These are phyloP conservation scores for Aquilaria yunnanensis DNA, from an alignment of 345 rosid species.

Conservation along the genomic window DNA sequence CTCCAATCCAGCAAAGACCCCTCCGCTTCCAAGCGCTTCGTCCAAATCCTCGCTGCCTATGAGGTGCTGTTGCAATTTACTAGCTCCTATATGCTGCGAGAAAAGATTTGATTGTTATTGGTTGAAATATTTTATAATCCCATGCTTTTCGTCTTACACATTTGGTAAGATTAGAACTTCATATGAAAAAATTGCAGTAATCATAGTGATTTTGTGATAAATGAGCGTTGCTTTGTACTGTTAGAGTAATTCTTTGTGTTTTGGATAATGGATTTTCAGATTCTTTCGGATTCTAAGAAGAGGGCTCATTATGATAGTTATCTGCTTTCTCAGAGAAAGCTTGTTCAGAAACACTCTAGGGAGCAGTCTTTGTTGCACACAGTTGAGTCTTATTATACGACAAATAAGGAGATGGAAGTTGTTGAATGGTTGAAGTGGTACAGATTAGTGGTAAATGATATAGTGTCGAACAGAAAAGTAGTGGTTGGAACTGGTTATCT, in stretches of 20 bases:
- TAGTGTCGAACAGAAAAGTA: slow-evolving; percentile 62
- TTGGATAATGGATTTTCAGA: slow-evolving; percentile 41
- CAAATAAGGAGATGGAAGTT: slow-evolving; percentile 65
- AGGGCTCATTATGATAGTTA: slow-evolving; percentile 66
- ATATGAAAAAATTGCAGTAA: no score
- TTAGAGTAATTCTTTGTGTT: not conserved
- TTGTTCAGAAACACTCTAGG: slow-evolving; percentile 33
- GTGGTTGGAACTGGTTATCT: slow-evolving; percentile 60
- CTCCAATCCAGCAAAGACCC: slow-evolving; percentile 35
- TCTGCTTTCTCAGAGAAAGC: slow-evolving; percentile 51
- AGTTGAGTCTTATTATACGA: slow-evolving; percentile 32
- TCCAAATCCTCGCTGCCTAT: slow-evolving; percentile 88
- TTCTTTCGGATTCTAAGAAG: slow-evolving; percentile 75
- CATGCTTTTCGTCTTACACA: no score
- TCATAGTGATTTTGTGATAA: no score
- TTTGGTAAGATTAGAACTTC: no score
- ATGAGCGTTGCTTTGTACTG: not conserved
- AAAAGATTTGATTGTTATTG: not conserved
- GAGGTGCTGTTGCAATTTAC: slow-evolving; percentile 38
- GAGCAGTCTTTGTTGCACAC: slow-evolving; percentile 30
- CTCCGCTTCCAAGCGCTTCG: slow-evolving; percentile 43
- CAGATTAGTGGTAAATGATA: slow-evolving; percentile 68
- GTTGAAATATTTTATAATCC: no score
- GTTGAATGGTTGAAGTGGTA: slow-evolving; percentile 95
- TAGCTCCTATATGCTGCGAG: not conserved